Evolutionary conservation across 1,139 yeast species (phyloP).

Genomic region (Blastobotrys indianensis): DNA sequence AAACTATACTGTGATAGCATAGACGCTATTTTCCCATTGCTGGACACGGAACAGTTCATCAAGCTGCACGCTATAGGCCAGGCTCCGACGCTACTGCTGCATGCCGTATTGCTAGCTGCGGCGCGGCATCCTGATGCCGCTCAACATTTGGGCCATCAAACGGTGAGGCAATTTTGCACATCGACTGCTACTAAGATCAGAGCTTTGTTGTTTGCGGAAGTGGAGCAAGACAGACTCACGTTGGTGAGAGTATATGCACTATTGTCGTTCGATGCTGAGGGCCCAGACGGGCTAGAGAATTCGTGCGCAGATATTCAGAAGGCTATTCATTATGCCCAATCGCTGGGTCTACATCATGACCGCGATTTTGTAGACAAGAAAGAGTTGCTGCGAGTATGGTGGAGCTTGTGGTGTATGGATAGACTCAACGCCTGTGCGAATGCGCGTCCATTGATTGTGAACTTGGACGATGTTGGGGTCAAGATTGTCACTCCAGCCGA

Average conservation of each 20-base stretch:
- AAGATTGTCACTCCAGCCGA: slow-evolving; percentile 28
- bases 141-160: slow-evolving; percentile 30
- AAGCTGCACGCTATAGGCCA: slow-evolving; percentile 33
- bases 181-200: slow-evolving; percentile 35
- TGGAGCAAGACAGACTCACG: slow-evolving; percentile 39
- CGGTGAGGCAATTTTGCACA: slow-evolving; percentile 33
- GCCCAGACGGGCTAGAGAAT: slow-evolving; percentile 39
- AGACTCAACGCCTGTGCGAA: slow-evolving; percentile 38
- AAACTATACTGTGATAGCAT: slow-evolving; percentile 36
- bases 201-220: slow-evolving; percentile 40
- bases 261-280: slow-evolving; percentile 31
- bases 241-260: slow-evolving; percentile 36
- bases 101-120: slow-evolving; percentile 38
- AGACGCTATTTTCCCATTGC: slow-evolving; percentile 37
- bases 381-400: slow-evolving; percentile 36
- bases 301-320: slow-evolving; percentile 37
- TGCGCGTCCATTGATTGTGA: slow-evolving; percentile 36
- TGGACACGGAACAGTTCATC: slow-evolving; percentile 36
- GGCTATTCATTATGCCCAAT: slow-evolving; percentile 37
- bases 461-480: slow-evolving; percentile 37
- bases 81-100: slow-evolving; percentile 38
- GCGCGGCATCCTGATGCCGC: slow-evolving; percentile 37
- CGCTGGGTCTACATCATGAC: slow-evolving; percentile 39
- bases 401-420: slow-evolving; percentile 40
- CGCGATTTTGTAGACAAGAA: slow-evolving; percentile 31